Evolutionary conservation across 257 asterid genomes (phyloP), one percentile per base, ranked within the genome.

Genomic region (Solanum bukasovii): DNA sequence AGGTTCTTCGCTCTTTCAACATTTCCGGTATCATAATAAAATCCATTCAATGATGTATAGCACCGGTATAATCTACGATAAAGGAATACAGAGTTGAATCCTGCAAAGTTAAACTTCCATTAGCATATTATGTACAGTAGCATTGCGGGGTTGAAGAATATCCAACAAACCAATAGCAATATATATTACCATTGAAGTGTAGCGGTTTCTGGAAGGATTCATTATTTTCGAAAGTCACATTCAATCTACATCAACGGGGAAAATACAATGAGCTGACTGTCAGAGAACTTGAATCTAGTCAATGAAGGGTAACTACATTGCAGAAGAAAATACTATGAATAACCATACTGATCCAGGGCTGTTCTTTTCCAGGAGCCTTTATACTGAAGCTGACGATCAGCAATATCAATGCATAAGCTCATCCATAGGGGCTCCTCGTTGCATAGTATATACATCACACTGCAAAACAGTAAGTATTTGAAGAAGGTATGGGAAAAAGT

Each of bases 361-460:
- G 99, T 96, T 92, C 92, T 97, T 94, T 95, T 97, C 99, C 99
- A 96, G n/a, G 98, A 94, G 85, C 97, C 99, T 92, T 90, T 93
- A 91, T 97, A 97, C 93, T 93, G 94, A n/a, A 97, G 96, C 84
- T 87, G 94, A 40, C 94, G 98, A 92, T 92, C 93, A 86, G 92
- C 90, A 59, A 91, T 88, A 91, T 91, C 86, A 87, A 96, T 93
- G 93, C 99, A 97, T 63, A 94, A 90, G 85, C 91, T 88, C 98
- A 94, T 94, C 99, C 99, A 97, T 37, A 96, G 94, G 20, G 99
- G 99, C 93, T 96, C 99, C 95, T 97, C 99, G 52, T 94, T 95
- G 96, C 99, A 96, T 75, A 97, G 88, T 77, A 95, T 93, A 93
- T 94, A 97, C 98, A 97, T 93, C 86, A 97, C 98, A 90, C 99